phyloP scores from a whole-genome alignment of 2,329 filamentous ascomycete genomes.

The Monilinia fructigena region DNA sequence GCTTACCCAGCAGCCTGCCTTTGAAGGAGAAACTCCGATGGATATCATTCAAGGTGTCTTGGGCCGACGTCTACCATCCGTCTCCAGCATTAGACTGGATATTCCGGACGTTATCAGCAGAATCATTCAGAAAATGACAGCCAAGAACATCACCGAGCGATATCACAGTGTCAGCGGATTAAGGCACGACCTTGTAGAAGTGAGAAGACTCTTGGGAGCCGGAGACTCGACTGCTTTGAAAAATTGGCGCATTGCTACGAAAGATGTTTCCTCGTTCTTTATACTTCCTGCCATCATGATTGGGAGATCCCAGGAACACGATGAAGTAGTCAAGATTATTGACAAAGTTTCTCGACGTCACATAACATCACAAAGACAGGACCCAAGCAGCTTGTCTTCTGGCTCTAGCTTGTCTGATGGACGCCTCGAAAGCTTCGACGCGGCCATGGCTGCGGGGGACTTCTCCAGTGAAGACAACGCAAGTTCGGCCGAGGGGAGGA shows the following conservation, averaged over 20 bases:
- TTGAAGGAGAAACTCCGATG: constrained; percentile 75
- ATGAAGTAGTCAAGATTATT: constrained; percentile 70
- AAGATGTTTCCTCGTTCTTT: constrained; percentile 76
- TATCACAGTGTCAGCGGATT: constrained; percentile 89
- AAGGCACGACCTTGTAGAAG: constrained; percentile 73
- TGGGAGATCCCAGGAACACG: constrained; percentile 70
- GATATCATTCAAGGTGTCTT: constrained; percentile 92
- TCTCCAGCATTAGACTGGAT: constrained; percentile 76
- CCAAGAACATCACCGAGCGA: constrained; percentile 81
- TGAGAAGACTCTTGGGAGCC: constrained; percentile 71
- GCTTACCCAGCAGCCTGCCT: constrained; percentile 75
- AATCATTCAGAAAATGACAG: constrained; percentile 89
- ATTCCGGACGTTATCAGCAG: constrained; percentile 78
- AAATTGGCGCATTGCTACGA: constrained; percentile 74
- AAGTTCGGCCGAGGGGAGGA: constrained; percentile 54
- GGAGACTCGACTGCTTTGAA: constrained; percentile 71
- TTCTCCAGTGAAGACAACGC: constrained; percentile 57
- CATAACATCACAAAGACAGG: constrained; percentile 46
- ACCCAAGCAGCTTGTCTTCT: constrained; percentile 50
- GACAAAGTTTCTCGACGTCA: constrained; percentile 72
- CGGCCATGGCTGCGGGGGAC: constrained; percentile 48
- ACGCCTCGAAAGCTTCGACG: constrained; percentile 31
- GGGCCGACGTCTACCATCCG: constrained; percentile 71
- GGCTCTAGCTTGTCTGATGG: constrained; percentile 52
- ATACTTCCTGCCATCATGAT: constrained; percentile 80